Conservation (phyloP, 495 filamentous ascomycete species). For the Coniosporium apollinis region DNA sequence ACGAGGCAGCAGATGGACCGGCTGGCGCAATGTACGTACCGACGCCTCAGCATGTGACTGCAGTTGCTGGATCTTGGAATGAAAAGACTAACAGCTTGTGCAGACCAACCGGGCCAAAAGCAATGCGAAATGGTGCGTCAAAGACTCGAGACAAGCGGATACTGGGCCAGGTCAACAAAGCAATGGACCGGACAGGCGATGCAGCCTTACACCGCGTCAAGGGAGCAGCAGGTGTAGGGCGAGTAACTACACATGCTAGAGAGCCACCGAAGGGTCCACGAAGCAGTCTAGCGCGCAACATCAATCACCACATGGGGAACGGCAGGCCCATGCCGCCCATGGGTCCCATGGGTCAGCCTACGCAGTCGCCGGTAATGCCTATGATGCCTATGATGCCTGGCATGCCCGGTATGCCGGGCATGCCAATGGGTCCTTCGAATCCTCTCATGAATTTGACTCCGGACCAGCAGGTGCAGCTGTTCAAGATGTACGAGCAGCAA, state of each 20-base stretch:
- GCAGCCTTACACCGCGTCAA: slow-evolving; percentile 67
- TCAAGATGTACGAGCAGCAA: slow-evolving; percentile 79
- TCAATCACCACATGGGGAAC: slow-evolving; percentile 26
- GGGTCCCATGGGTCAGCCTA: slow-evolving; percentile 28
- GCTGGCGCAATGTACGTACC: slow-evolving; percentile 54
- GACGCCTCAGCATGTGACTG: too few species aligned
- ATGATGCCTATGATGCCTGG: slow-evolving; percentile 1
- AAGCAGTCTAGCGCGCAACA: slow-evolving; percentile 21
- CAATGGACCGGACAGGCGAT: slow-evolving; percentile 64
- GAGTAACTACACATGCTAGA: slow-evolving; percentile 57
- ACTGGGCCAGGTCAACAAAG: slow-evolving; percentile 71
- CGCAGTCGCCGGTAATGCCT: slow-evolving; percentile 6
- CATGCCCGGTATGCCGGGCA: background rate
- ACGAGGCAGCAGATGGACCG: slow-evolving; percentile 30
- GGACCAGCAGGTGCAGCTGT: slow-evolving; percentile 62
- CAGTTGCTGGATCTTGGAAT: too few species aligned
- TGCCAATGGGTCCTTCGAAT: background rate
- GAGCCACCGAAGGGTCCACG: slow-evolving; percentile 59
- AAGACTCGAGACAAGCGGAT: slow-evolving; percentile 44
- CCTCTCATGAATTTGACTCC: slow-evolving; percentile 29
- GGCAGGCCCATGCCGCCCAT: background rate
- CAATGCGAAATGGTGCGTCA: slow-evolving; percentile 66
- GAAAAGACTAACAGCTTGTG: too few species aligned
- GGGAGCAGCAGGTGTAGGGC: slow-evolving; percentile 49
- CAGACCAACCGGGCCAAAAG: slow-evolving; percentile 87